phyloP scores from a whole-genome alignment of 345 rosid species.

The Camelina neglecta region DNA sequence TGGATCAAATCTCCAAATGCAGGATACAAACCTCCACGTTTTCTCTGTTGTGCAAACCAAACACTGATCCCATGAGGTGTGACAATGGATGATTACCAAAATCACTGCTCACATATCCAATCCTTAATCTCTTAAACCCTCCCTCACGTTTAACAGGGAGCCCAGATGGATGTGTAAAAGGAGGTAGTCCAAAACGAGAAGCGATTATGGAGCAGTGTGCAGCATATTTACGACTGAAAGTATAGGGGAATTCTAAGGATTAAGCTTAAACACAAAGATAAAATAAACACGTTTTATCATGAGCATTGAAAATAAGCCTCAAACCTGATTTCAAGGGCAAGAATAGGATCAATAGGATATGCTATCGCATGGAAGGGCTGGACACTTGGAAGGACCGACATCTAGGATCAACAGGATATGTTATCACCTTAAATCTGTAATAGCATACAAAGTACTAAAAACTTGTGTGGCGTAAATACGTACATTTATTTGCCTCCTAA shows the following conservation, averaged over 20 bases:
- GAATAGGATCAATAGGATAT: slow-evolving; percentile 91
- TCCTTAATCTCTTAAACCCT: slow-evolving; percentile 72
- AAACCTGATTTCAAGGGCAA: slow-evolving; percentile 97
- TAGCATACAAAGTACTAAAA: not conserved
- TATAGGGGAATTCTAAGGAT: slow-evolving; percentile 22
- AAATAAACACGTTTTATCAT: not conserved
- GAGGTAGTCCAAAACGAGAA: slow-evolving; percentile 78
- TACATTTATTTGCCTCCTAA: slow-evolving; percentile 87
- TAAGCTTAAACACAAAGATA: not conserved
- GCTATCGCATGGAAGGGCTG: slow-evolving; percentile 99
- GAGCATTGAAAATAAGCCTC: slow-evolving; percentile 14
- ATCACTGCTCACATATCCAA: slow-evolving; percentile 98
- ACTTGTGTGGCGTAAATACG: slow-evolving; percentile 10
- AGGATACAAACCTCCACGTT: slow-evolving; percentile 73
- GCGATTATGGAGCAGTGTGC: slow-evolving; percentile 91
- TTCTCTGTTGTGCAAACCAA: slow-evolving; percentile 94
- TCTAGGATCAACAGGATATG: slow-evolving; percentile 47
- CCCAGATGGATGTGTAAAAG: slow-evolving; percentile 72
- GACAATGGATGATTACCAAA: slow-evolving; percentile 98
- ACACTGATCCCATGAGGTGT: slow-evolving; percentile 98
- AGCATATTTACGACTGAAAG: slow-evolving; percentile 89
- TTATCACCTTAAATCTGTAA: slow-evolving; percentile 14
- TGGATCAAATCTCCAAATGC: slow-evolving; percentile 3
- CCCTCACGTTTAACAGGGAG: slow-evolving; percentile 65
- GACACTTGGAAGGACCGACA: slow-evolving; percentile 92